Conservation (phyloP, 768 basidiomycete species). For the Macrolepiota dolichaula region DNA sequence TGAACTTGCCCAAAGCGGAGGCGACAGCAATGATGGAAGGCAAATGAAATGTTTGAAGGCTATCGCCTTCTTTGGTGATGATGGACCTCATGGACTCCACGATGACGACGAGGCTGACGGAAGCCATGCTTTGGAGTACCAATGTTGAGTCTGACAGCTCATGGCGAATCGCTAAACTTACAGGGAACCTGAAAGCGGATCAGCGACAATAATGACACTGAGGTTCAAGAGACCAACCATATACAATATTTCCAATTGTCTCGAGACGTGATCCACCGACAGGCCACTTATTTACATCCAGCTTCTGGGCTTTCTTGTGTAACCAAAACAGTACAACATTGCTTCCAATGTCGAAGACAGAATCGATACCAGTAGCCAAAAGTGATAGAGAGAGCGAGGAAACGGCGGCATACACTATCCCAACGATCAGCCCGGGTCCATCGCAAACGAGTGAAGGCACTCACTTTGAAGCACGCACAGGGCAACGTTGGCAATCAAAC, state of each 20-base stretch:
- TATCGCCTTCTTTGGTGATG: constrained; percentile 48
- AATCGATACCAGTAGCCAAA: constrained; percentile 87
- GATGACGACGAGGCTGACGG: constrained; percentile 87
- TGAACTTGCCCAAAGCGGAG: constrained; percentile 66
- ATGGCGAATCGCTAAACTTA: constrained; percentile 12
- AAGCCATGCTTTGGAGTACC: constrained; percentile 72
- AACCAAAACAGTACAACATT: constrained; percentile 80
- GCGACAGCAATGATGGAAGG: constrained; percentile 82
- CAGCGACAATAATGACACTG: constrained; percentile 25
- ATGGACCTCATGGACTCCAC: constrained; percentile 84
- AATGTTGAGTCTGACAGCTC: background rate
- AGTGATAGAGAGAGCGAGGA: constrained; percentile 82
- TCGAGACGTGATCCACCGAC: constrained; percentile 88
- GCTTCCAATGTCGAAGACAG: constrained; percentile 80
- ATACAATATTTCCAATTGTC: constrained; percentile 86
- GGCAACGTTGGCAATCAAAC: constrained; percentile 71
- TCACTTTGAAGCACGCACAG: constrained; percentile 72
- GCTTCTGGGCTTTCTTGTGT: constrained; percentile 63
- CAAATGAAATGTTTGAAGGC: constrained; percentile 67
- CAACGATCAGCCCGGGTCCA: background rate
- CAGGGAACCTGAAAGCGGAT: constrained; percentile 24
- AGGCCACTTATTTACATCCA: constrained; percentile 89
- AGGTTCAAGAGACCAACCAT: constrained; percentile 42
- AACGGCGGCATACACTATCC: constrained; percentile 85
- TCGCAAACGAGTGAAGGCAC: constrained; percentile 14